Evolutionary conservation across 495 filamentous ascomycete genomes (phyloP).

Genomic region (Podospora pseudoanserina): DNA sequence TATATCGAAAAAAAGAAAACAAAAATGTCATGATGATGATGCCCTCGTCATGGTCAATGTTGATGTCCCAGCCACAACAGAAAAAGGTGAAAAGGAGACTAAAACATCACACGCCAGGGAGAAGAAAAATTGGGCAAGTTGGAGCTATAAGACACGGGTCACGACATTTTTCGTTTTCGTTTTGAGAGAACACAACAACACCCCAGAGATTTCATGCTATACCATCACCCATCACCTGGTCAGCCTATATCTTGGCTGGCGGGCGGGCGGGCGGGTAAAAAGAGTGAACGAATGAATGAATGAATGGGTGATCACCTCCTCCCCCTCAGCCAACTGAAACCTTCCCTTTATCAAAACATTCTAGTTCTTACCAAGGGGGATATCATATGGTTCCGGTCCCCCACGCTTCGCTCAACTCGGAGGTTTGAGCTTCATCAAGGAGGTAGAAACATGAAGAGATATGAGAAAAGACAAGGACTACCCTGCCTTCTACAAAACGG

Average conservation of each 20-base stretch:
- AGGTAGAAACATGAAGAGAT: neutral
- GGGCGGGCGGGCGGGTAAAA: neutral
- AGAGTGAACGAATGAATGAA: neutral
- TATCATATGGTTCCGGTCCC: neutral
- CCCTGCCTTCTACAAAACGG: too few relatives aligned
- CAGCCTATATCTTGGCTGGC: neutral
- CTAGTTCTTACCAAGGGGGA: neutral
- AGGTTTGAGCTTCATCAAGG: neutral
- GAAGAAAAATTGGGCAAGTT: neutral
- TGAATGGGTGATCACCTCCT: neutral
- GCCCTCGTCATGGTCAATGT: neutral
- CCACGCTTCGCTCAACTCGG: neutral
- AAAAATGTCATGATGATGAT: neutral
- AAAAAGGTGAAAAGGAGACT: constrained; percentile 5
- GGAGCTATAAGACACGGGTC: neutral
- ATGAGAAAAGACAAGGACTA: too few relatives aligned
- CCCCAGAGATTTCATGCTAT: neutral
- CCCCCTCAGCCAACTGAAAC: neutral
- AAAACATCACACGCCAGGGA: neutral
- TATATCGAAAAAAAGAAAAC: neutral
- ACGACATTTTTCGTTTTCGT: neutral
- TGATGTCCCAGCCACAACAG: neutral
- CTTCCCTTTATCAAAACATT: neutral
- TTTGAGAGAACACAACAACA: too few relatives aligned
- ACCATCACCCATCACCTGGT: neutral